Evolutionary conservation across 805 yeast species (phyloP), one percentile per base, ranked within the genome.

Genomic region (Lachancea sp.): DNA sequence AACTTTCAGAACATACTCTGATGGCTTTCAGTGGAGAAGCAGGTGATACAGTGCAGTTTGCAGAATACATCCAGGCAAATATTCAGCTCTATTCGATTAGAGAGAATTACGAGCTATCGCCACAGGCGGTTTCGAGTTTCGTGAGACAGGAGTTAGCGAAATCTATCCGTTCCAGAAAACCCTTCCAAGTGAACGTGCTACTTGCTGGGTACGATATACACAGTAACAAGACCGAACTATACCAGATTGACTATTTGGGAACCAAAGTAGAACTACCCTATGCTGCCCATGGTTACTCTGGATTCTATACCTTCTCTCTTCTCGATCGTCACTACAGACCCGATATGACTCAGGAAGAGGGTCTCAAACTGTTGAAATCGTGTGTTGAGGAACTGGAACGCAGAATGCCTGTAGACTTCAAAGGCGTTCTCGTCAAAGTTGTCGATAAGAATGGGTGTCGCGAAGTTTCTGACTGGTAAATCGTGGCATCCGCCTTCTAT

Each of bases 281-380:
- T 59, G 96, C 94, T 13, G 97, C 97, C 2, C 98, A 92, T 61
- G 98, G 98, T 9, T 92, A 92, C 58, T 95, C 97, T n/a, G 95
- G 94, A 1, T 92, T 90, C 65, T 92, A 92, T 63, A 80, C 95
- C 23, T 74, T 87, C 63, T 84, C 97, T 2, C 68, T 90, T 48
- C 71, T 92, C 50, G 98, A 92, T 68, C 88, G 82, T 52, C 96
- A 88, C 65, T 88, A 89, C 66, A 75, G 80, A 59, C 71, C 78
- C 31, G 89, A 80, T 52, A 75, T 89, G 79, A 68, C 75, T 5
- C 63, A 75, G 29, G 86, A 79, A 28, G 90, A 87, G 45, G 98
- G 97, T 2, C 58, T 90, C 45, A 71, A 78, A 34, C 70, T 92
- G 51, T 72, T 89, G 58, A 70, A 77, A 47, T 57, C 71, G 57